Conservation (phyloP, 2,329 filamentous ascomycete genomes). For the Fusarium stilboides region DNA sequence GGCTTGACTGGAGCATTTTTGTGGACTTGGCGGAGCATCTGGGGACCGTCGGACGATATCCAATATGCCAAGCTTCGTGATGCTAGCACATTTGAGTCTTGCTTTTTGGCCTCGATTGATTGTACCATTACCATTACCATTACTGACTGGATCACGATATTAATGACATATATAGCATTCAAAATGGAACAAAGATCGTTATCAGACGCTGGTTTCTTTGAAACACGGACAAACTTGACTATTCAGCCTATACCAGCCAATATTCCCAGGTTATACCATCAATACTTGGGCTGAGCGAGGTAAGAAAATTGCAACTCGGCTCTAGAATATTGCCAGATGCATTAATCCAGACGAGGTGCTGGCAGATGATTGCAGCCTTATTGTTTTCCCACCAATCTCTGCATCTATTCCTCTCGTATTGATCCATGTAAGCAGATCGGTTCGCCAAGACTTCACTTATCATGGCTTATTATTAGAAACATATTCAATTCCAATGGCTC, state of each 20-base stretch:
- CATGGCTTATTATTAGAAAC: background rate
- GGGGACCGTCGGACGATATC: constrained; percentile 9
- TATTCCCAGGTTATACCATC: background rate
- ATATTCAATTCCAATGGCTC: too few species aligned
- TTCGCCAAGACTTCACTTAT: background rate
- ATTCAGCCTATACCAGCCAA: background rate
- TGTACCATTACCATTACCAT: constrained; percentile 18
- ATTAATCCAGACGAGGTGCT: too few species aligned
- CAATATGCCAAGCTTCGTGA: constrained; percentile 10
- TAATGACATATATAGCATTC: constrained; percentile 31
- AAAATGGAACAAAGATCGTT: background rate
- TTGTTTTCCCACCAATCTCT: too few species aligned
- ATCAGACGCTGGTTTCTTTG: background rate
- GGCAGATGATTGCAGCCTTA: too few species aligned
- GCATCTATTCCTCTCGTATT: too few species aligned
- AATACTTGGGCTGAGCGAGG: too few species aligned
- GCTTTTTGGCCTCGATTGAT: constrained; percentile 16
- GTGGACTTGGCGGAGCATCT: constrained; percentile 36
- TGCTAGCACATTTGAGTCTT: constrained; percentile 23
- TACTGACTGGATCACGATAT: constrained; percentile 28
- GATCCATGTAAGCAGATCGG: too few species aligned
- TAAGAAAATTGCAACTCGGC: too few species aligned
- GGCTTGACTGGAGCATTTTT: constrained; percentile 28
- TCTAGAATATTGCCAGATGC: too few species aligned
- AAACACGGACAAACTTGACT: background rate